Base-by-base conservation (phyloP, 2,329 filamentous ascomycete genomes). In the Acrocalymma vagum region DNA sequence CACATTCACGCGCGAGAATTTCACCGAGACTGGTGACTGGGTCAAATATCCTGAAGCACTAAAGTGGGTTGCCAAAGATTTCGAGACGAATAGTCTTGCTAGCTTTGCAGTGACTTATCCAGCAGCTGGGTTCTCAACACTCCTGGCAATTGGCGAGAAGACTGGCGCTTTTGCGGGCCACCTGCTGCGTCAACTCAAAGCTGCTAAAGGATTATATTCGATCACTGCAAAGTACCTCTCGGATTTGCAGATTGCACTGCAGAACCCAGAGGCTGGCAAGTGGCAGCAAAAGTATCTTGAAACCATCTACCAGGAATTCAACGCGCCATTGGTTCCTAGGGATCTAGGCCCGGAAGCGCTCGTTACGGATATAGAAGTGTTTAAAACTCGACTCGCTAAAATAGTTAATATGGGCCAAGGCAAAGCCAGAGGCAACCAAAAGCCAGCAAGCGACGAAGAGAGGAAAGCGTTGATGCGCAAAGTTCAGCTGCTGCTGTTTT, bases 91-190 rank as follows among this genome's bases (percentile, higher is more conserved):
- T 13, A 48, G 53, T n/a, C 47, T 66, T 9, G 51, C 62, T 23
- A 63, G 62, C 41, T 67, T 62, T 35, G 55, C 52, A 4, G 47
- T 65, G 10, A 60, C 61, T 9, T 69, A 69, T 29, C 65, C 65
- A 3, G 35, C 47, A 1, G 42, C 49, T 10, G 65, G 65, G 3
- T 66, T 65, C 41, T 43, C 42, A 22, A 58, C 51, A 15, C 48
- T 69, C 0, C 3, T 63, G 9, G 40, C 42, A 3, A 45, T 63
- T 35, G 61, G 62, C 5, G 26, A 38, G 24, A 43, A 43, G 9
- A 51, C 49, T 20, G 51, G 45, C 3, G 48, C 42, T 1, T 58
- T 64, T 32, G 30, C 53, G 3, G 33, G 43, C 4, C 37, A 51
- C 5, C 22, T 32, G 3, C 13, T 51, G 4, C 31, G 35, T 7